These are phyloP conservation scores for Vitis hybrid DNA, from an alignment of 177 flowering plant genomes.

Conservation along the genomic window DNA sequence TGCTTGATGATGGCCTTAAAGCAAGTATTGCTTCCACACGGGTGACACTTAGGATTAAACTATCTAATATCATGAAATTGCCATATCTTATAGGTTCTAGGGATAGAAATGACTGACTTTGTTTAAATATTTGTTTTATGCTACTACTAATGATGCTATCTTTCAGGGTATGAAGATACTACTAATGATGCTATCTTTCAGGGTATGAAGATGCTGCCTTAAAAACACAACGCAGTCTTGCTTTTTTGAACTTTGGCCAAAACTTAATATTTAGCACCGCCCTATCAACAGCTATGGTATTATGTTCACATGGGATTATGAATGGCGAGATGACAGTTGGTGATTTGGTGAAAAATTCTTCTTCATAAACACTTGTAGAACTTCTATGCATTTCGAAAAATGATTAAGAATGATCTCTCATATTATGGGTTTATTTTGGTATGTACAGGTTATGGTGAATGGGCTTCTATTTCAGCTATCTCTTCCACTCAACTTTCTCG, in stretches of 20 bases:
- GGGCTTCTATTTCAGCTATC: conserved; percentile 96
- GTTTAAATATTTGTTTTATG: background rate
- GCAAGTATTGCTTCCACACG: too few species aligned
- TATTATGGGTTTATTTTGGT: background rate
- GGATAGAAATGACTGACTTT: background rate
- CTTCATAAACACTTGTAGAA: background rate
- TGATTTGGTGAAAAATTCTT: conserved; percentile 69
- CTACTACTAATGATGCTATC: conserved; percentile 35
- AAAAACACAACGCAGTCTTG: conserved; percentile 91
- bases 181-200: conserved; percentile 24
- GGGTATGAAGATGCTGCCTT: conserved; percentile 95
- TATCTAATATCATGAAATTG: too few species aligned
- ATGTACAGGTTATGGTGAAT: conserved; percentile 86
- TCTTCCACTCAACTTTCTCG: conserved; percentile 96
- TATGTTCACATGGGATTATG: conserved; percentile 82
- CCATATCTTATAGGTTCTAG: too few species aligned
- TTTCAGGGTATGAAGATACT: conserved; percentile 87
- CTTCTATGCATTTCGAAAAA: background rate
- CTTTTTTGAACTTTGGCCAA: conserved; percentile 88
- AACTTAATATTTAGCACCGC: conserved; percentile 87
- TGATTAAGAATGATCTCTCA: conserved; percentile 2
- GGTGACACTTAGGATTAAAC: background rate
- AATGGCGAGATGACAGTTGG: conserved; percentile 90
- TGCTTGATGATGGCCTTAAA: too few species aligned
- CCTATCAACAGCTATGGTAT: conserved; percentile 88